Evolutionary conservation across 192 early-diverging fungal genomes (phyloP).

Genomic region (Geranomyces michiganensis): DNA sequence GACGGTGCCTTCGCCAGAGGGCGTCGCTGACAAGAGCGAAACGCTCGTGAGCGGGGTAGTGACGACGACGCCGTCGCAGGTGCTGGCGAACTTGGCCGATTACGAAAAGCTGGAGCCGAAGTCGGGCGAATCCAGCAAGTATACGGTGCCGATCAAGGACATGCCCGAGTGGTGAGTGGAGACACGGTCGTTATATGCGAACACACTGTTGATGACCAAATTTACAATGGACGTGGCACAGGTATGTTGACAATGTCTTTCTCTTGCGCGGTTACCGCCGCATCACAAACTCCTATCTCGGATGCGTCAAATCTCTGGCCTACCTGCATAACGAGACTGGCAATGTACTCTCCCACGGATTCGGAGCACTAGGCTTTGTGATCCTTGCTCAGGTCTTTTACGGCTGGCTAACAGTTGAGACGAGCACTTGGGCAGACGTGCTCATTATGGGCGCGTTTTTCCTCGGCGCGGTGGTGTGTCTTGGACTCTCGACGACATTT

Average conservation of each 20-base stretch:
- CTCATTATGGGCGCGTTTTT: constrained; percentile 77
- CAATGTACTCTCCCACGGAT: constrained; percentile 88
- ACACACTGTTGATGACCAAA: background rate
- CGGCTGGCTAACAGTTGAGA: constrained; percentile 37
- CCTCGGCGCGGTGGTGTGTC: constrained; percentile 74
- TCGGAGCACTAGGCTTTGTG: constrained; percentile 67
- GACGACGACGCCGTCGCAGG: constrained; percentile 15
- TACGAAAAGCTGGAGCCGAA: constrained; percentile 10
- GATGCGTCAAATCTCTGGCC: constrained; percentile 74
- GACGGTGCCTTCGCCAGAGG: background rate
- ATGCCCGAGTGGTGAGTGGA: constrained; percentile 43
- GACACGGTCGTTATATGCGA: background rate
- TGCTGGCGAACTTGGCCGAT: constrained; percentile 11
- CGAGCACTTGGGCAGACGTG: constrained; percentile 67
- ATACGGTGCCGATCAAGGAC: constrained; percentile 25
- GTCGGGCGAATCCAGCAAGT: constrained; percentile 19
- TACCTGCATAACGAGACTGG: constrained; percentile 94
- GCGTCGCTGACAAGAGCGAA: background rate
- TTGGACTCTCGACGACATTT: constrained; percentile 77
- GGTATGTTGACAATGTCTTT: constrained; percentile 69
- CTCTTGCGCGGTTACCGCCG: constrained; percentile 83
- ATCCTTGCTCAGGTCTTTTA: constrained; percentile 47
- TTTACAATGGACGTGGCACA: background rate
- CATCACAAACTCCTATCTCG: constrained; percentile 73
- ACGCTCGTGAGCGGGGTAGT: background rate